Evolutionary conservation across 257 asterid species (phyloP).

Genomic region (Gentiana straminea): DNA sequence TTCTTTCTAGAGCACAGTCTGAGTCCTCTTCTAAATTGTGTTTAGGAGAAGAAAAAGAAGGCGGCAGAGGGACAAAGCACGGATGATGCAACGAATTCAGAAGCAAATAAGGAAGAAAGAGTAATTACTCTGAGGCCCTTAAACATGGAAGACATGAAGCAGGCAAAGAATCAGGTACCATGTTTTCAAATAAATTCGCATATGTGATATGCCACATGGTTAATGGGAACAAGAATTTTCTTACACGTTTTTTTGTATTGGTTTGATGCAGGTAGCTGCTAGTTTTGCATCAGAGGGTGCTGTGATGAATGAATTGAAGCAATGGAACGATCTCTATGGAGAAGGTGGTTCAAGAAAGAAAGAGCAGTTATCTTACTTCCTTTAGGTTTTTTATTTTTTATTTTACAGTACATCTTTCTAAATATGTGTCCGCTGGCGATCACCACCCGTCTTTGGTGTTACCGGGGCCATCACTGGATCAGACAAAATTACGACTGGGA

Average conservation of each 20-base stretch:
- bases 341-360: conserved; percentile 96
- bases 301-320: conserved; percentile 79
- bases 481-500: too few species aligned
- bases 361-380: conserved; percentile 76
- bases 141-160: conserved; percentile 65
- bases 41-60: conserved; percentile 27
- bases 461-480: too few species aligned
- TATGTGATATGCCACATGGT: background rate
- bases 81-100: conserved; percentile 13
- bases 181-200: too few species aligned
- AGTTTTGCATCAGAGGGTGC: conserved; percentile 94
- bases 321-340: conserved; percentile 89
- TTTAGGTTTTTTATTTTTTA: conserved; percentile 19
- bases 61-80: conserved; percentile 19
- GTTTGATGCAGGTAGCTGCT: conserved; percentile 65
- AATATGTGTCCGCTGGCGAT: conserved; percentile 4
- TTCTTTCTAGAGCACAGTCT: background rate
- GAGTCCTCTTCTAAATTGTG: background rate
- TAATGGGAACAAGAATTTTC: too few species aligned
- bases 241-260: too few species aligned
- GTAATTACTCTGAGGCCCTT: conserved; percentile 60
- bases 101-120: conserved; percentile 34
- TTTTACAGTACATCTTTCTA: too few species aligned
- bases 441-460: background rate
- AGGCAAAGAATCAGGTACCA: conserved; percentile 69